Evolutionary conservation across 768 basidiomycete genomes (phyloP), one percentile per base, ranked within the genome.

Genomic region (Boletellus sp.): DNA sequence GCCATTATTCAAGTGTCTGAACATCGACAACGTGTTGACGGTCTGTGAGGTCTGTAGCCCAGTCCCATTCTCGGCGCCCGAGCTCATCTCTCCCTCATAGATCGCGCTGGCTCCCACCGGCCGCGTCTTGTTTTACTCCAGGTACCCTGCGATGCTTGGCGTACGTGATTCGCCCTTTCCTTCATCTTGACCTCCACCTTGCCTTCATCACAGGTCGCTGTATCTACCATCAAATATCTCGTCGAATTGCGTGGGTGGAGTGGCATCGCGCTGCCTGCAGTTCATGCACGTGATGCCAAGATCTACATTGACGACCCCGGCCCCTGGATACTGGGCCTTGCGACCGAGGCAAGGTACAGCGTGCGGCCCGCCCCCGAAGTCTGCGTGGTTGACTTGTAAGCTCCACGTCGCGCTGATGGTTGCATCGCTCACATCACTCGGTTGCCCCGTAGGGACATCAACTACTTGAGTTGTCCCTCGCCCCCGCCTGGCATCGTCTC

Each of bases 261-360:
- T 62, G 94, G 94, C 4, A 84, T 95, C 45, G 85, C 89, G 15
- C 76, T 94, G 37, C 74, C 85, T 32, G 78, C 90, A 2, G 87
- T 92, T 31, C 91, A 94, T 64, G 83, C 86, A 31, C 84, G 94
- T 39, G 95, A 96, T 56, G 85, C 91, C 23, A 90, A 87, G 64
- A 90, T 98, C 45, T 90, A 92, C 57, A 86, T 94, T 54, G 94
- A 97, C 57, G 94, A 98, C 66, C 92, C 94, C 37, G 94, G 94
- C 31, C 95, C 95, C 52, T 98, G 92, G 85, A 93, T 98, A 59
- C 81, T 97, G 67, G 94, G 90, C 32, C 75, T 95, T 34, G 83
- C 90, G 11, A 90, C 89, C 2, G 87, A 94, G 63, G 85, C 88
- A 8, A 78, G 90, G 51, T 87, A 91, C 65, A 79, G 87, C 56